phyloP scores from a whole-genome alignment of 331 rosid genomes.

The Arachis monticola region DNA sequence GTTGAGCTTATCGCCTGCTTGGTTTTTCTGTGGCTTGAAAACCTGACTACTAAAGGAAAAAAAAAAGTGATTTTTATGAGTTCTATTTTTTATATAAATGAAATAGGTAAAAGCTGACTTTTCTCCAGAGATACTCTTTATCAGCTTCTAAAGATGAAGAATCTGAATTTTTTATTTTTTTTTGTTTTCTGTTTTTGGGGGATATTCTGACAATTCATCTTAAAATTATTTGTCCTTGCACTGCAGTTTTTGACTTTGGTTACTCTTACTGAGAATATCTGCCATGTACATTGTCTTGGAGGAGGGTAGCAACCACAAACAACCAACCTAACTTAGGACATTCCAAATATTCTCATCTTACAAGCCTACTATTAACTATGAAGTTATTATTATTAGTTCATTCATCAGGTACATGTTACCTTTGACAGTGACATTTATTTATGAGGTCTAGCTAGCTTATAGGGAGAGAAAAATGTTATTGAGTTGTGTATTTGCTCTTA shows the following conservation, averaged over 20 bases:
- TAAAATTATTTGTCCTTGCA: background rate
- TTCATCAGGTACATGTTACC: constrained; percentile 23
- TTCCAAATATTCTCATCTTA: background rate
- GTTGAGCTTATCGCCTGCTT: background rate
- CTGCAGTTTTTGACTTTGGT: background rate
- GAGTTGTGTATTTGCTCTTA: background rate
- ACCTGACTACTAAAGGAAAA: background rate
- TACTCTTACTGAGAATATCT: background rate
- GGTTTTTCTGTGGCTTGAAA: constrained; percentile 4
- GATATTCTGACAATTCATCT: no score
- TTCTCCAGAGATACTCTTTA: no score
- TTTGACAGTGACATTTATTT: constrained; percentile 25
- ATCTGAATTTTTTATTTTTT: no score
- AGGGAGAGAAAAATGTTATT: background rate
- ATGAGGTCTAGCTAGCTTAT: constrained; percentile 7
- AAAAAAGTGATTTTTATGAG: no score
- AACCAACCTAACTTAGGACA: constrained; percentile 8
- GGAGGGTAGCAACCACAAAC: constrained; percentile 12
- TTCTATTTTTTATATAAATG: no score
- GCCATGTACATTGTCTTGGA: background rate
- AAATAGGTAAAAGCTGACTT: no score
- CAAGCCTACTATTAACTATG: background rate
- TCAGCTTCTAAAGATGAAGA: no score
- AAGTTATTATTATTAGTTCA: background rate
- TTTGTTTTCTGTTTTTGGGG: no score